A percentile compares a stretch with the other conserved stretches of the same genome.
phyloP scores from a whole-genome alignment of 164 flowering plant species.

The Protea cynaroides region DNA sequence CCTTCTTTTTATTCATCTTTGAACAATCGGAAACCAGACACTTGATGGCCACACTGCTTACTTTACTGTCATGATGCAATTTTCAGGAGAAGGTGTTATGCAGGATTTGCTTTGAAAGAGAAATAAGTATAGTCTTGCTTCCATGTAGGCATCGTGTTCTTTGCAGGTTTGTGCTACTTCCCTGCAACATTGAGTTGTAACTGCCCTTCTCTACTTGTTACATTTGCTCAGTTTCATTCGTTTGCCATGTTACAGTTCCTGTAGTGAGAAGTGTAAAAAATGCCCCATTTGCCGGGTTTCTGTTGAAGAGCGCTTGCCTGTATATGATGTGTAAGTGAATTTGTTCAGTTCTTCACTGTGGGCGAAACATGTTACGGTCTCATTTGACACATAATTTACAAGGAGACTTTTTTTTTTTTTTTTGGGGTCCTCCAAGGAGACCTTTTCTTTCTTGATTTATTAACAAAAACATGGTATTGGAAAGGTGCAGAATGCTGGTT shows the following conservation, averaged over 20 bases:
- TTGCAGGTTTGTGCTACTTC: slow-evolving; percentile 56
- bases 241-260: slow-evolving; percentile 37
- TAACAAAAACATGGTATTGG: not conserved
- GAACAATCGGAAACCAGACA: too few relatives aligned
- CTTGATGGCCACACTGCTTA: not conserved
- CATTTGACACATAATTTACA: not conserved
- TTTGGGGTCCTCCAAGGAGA: too few relatives aligned
- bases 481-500: not conserved
- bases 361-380: not conserved
- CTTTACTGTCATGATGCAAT: slow-evolving; percentile 1
- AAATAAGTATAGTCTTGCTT: slow-evolving; percentile 68
- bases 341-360: not conserved
- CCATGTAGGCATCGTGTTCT: slow-evolving; percentile 92
- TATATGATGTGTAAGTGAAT: slow-evolving; percentile 77
- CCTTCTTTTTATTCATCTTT: too few relatives aligned
- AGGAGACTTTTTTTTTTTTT: too few relatives aligned
- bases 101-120: slow-evolving; percentile 76
- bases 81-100: slow-evolving; percentile 87
- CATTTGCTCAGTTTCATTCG: not conserved
- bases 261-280: slow-evolving; percentile 75
- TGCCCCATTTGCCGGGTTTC: slow-evolving; percentile 83
- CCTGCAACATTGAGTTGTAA: too few relatives aligned
- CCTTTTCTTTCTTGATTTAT: not conserved
- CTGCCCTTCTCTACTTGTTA: not conserved
- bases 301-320: slow-evolving; percentile 74